A percentile compares a stretch with the other conserved stretches of the same genome.
phyloP scores from a whole-genome alignment of 768 basidiomycete genomes.

The Mycena indigotica region DNA sequence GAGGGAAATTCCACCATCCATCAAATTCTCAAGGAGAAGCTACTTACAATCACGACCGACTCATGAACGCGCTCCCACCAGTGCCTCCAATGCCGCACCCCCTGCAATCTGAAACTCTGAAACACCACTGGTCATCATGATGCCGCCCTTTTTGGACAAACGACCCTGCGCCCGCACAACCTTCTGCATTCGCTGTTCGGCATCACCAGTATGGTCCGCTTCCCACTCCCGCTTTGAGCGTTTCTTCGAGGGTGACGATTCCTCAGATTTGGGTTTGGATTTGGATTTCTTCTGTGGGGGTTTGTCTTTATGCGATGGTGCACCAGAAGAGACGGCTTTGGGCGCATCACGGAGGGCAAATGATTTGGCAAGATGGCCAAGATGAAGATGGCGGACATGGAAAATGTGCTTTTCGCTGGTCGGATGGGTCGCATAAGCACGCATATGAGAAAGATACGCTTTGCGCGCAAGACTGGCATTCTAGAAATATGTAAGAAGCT shows the following conservation, averaged over 20 bases:
- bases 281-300: constrained; percentile 10
- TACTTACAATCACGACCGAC: neutral
- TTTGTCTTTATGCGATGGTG: constrained; percentile 22
- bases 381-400: constrained; percentile 90
- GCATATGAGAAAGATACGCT: constrained; percentile 90
- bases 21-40: neutral
- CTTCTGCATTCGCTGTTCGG: constrained; percentile 84
- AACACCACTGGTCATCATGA: constrained; percentile 65
- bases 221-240: constrained; percentile 39
- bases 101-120: constrained; percentile 82
- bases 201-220: constrained; percentile 49
- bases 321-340: constrained; percentile 42
- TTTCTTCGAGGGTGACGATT: constrained; percentile 27
- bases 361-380: constrained; percentile 92
- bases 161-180: constrained; percentile 84
- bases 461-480: constrained; percentile 75
- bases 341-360: constrained; percentile 91
- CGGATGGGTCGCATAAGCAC: constrained; percentile 97
- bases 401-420: constrained; percentile 95
- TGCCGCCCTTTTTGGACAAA: constrained; percentile 76
- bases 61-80: constrained; percentile 40
- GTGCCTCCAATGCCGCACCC: constrained; percentile 60
- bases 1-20: too few species aligned
- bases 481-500: constrained; percentile 41
- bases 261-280: constrained; percentile 22